Evolutionary conservation across 129 eudicot species (phyloP).

Genomic region (Silybum marianum): DNA sequence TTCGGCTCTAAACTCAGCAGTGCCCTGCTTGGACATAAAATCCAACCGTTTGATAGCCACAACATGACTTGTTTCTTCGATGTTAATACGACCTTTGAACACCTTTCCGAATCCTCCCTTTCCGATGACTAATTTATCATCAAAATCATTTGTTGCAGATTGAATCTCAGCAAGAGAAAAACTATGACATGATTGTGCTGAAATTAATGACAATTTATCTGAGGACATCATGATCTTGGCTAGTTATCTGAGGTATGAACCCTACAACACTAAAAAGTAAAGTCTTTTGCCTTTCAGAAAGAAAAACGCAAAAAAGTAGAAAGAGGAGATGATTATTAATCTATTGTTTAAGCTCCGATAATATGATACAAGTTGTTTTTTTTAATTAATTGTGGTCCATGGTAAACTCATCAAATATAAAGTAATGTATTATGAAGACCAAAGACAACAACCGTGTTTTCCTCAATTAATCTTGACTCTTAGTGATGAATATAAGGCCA

Average conservation of each 20-base stretch:
- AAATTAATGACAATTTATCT: not conserved
- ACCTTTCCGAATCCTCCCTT: constrained; percentile 43
- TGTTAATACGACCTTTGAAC: constrained; percentile 4
- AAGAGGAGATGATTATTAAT: too few species aligned
- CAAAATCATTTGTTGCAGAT: constrained; percentile 28
- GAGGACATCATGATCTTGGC: not conserved
- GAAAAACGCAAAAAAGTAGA: too few species aligned
- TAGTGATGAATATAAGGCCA: too few species aligned
- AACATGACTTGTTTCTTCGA: not conserved
- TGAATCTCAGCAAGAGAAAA: constrained; percentile 2
- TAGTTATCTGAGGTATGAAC: not conserved
- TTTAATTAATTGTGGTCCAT: too few species aligned
- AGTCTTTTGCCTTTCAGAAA: too few species aligned
- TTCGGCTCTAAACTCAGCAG: constrained; percentile 9
- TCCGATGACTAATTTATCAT: constrained; percentile 33
- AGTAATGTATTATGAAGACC: too few species aligned
- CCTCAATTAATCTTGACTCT: too few species aligned
- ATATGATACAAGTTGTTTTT: too few species aligned
- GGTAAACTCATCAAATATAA: too few species aligned
- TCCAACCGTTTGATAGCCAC: constrained; percentile 29
- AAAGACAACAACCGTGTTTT: too few species aligned
- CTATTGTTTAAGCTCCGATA: too few species aligned
- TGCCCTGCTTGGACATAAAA: constrained; percentile 20
- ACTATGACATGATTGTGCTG: constrained; percentile 17
- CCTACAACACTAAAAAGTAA: not conserved